Conservation (phyloP, 140 eudicot genomes). For the Flaveria floridana region DNA sequence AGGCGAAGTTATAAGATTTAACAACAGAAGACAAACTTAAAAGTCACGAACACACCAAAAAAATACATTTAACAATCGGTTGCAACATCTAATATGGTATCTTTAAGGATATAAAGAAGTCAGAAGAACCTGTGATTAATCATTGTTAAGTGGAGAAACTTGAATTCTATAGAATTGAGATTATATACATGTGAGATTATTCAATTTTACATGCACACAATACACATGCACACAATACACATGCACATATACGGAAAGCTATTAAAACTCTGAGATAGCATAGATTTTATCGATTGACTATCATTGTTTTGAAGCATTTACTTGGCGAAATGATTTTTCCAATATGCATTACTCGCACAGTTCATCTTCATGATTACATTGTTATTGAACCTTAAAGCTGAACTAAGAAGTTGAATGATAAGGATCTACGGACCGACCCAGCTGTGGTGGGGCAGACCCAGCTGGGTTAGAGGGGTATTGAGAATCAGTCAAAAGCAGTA, state of each 20-base stretch:
- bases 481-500: too few relatives aligned
- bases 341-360: background rate
- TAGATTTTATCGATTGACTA: background rate
- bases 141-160: constrained; percentile 4
- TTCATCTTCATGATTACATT: constrained; percentile 1
- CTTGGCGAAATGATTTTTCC: background rate
- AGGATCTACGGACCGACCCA: too few relatives aligned
- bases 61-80: background rate
- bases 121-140: background rate
- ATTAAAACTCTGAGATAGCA: background rate
- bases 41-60: background rate
- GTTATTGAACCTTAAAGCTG: background rate
- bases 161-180: background rate
- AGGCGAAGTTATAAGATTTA: background rate
- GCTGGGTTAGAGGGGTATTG: too few relatives aligned
- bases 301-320: constrained; percentile 3
- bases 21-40: background rate
- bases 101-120: background rate
- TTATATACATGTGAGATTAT: too few relatives aligned
- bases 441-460: too few relatives aligned
- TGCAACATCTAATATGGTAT: background rate
- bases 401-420: background rate
- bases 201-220: background rate
- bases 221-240: too few relatives aligned
- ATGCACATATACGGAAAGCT: background rate